Evolutionary conservation across 1,139 yeast species (phyloP).

Genomic region (Wickerhamiella infanticola): DNA sequence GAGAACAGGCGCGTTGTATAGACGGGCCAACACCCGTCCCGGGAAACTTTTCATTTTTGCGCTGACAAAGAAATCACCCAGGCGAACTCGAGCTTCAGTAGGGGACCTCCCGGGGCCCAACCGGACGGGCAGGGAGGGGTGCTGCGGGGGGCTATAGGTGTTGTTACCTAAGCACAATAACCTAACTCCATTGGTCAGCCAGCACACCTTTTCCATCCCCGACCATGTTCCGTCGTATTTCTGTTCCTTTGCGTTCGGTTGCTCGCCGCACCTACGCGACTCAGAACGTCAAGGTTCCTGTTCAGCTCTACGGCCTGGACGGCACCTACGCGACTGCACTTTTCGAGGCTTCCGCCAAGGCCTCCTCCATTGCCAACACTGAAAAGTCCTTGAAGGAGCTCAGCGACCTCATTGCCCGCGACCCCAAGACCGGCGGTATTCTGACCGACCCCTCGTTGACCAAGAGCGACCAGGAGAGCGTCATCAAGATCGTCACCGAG

Average conservation of each 20-base stretch:
- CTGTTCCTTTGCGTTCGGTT: background rate
- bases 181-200: conserved; percentile 2
- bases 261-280: conserved; percentile 27
- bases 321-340: conserved; percentile 96
- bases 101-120: too few relatives aligned
- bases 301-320: conserved; percentile 86
- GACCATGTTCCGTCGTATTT: conserved; percentile 2
- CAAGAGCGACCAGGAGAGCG: conserved; percentile 52
- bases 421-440: conserved; percentile 44
- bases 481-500: conserved; percentile 44
- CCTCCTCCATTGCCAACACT: conserved; percentile 59
- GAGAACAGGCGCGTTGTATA: background rate
- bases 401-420: conserved; percentile 40
- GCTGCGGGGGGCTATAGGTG: background rate
- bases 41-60: background rate
- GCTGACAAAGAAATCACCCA: background rate
- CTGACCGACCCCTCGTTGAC: conserved; percentile 78
- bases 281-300: conserved; percentile 68
- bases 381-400: conserved; percentile 50
- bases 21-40: background rate
- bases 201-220: background rate
- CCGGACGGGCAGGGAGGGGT: background rate
- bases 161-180: background rate
- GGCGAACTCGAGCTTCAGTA: background rate
- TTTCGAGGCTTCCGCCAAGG: conserved; percentile 81